A percentile compares a stretch with the other conserved stretches of the same genome.
phyloP scores from a whole-genome alignment of 2,329 filamentous ascomycete genomes.

The Chaetomium strumarium region DNA sequence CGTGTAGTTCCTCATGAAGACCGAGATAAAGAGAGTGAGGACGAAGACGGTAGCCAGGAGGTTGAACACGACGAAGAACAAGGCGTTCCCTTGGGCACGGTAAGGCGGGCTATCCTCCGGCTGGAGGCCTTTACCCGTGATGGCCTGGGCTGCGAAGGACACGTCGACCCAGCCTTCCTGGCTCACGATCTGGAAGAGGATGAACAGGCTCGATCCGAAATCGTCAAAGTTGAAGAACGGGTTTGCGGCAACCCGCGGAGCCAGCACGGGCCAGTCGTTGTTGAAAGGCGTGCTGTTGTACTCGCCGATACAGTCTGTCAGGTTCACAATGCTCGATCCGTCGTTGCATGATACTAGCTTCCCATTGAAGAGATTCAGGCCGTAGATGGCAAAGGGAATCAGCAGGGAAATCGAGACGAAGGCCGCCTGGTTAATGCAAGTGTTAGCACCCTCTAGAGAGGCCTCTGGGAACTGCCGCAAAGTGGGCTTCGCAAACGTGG shows the following conservation, averaged over 20 bases:
- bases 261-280: slow-evolving; percentile 68
- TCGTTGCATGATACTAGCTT: slow-evolving; percentile 79
- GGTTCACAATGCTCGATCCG: slow-evolving; percentile 47
- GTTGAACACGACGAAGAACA: slow-evolving; percentile 97
- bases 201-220: slow-evolving; percentile 89
- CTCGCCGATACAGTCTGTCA: slow-evolving; percentile 78
- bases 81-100: slow-evolving; percentile 68
- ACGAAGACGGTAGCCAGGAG: slow-evolving; percentile 94
- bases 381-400: slow-evolving; percentile 95
- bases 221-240: slow-evolving; percentile 89
- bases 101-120: slow-evolving; percentile 53
- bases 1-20: slow-evolving; percentile 99
- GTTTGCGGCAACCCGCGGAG: slow-evolving; percentile 75
- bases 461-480: background rate
- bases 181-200: slow-evolving; percentile 96
- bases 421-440: slow-evolving; percentile 47
- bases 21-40: slow-evolving; percentile 93
- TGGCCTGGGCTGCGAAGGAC: slow-evolving; percentile 76
- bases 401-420: slow-evolving; percentile 92
- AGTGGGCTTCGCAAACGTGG: background rate
- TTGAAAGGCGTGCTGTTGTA: slow-evolving; percentile 70
- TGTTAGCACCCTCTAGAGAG: background rate
- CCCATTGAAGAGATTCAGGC: slow-evolving; percentile 86
- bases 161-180: slow-evolving; percentile 97
- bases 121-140: slow-evolving; percentile 70